Conservation (phyloP, 192 early-diverging fungal genomes). For the Mortierella antarctica region DNA sequence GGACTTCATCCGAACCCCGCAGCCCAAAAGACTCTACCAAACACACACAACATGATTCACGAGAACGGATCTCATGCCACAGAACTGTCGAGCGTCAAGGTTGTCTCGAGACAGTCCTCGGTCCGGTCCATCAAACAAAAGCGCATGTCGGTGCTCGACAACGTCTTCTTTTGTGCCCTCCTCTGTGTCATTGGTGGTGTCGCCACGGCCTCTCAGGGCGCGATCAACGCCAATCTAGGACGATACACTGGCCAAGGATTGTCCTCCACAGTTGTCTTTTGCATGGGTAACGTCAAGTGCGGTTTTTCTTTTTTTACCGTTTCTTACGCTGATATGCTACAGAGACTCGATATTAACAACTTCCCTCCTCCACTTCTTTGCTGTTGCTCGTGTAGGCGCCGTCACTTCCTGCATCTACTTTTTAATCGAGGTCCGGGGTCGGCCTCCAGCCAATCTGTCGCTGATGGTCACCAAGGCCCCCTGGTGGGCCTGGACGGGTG, state of each 20-base stretch:
- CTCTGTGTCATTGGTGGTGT: constrained; percentile 26
- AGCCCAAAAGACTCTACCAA: neutral
- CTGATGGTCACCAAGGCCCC: constrained; percentile 51
- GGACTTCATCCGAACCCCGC: too few species aligned
- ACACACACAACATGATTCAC: neutral
- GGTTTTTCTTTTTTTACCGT: neutral
- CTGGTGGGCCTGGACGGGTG: constrained; percentile 64
- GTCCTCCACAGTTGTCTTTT: constrained; percentile 21
- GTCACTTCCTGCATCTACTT: constrained; percentile 36
- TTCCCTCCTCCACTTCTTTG: neutral
- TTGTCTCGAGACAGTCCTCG: constrained; percentile 5
- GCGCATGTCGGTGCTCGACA: constrained; percentile 19
- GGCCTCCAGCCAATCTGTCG: constrained; percentile 33
- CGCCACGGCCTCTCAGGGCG: constrained; percentile 23
- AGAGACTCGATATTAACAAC: too few species aligned
- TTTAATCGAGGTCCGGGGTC: constrained; percentile 44
- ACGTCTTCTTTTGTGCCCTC: constrained; percentile 20
- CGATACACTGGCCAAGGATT: constrained; percentile 26
- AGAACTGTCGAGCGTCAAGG: constrained; percentile 4
- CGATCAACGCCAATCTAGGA: constrained; percentile 24
- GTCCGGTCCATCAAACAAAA: constrained; percentile 9
- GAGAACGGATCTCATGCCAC: constrained; percentile 4
- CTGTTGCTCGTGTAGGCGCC: constrained; percentile 18
- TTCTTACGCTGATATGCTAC: neutral
- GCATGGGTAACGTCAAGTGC: constrained; percentile 1